A percentile compares a stretch with the other conserved stretches of the same genome.
phyloP scores from a whole-genome alignment of 305 asterid genomes.

The Rubia tinctorum region DNA sequence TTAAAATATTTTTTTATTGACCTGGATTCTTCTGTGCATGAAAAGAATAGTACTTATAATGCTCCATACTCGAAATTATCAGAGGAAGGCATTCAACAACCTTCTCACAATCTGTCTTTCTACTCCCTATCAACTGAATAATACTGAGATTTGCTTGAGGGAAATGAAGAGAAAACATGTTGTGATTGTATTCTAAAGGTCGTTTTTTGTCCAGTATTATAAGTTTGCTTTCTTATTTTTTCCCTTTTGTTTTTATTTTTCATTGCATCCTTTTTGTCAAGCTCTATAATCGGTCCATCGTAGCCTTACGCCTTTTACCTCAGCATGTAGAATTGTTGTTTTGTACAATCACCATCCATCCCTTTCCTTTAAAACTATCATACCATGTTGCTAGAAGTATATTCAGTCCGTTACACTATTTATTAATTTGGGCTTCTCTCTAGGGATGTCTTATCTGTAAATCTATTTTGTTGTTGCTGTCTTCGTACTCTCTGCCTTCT shows the following conservation, averaged over 20 bases:
- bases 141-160: not conserved
- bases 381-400: not conserved
- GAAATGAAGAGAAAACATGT: not conserved
- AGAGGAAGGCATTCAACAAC: conserved; percentile 27
- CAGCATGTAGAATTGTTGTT: not conserved
- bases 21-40: conserved; percentile 38
- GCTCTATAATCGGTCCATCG: not conserved
- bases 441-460: too few relatives aligned
- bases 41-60: conserved; percentile 32
- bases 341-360: not conserved
- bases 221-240: not conserved
- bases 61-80: conserved; percentile 33
- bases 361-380: not conserved
- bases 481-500: not conserved
- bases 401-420: not conserved
- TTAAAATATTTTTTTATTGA: too few relatives aligned
- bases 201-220: not conserved
- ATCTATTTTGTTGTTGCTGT: not conserved
- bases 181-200: not conserved
- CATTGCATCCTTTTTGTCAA: too few relatives aligned
- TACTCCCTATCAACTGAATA: not conserved
- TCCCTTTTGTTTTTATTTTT: not conserved
- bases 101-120: conserved; percentile 2
- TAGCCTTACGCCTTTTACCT: not conserved
- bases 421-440: not conserved